Evolutionary conservation across 1,284 basidiomycete species (phyloP).

Genomic region (Fomitiporia mediterranea): DNA sequence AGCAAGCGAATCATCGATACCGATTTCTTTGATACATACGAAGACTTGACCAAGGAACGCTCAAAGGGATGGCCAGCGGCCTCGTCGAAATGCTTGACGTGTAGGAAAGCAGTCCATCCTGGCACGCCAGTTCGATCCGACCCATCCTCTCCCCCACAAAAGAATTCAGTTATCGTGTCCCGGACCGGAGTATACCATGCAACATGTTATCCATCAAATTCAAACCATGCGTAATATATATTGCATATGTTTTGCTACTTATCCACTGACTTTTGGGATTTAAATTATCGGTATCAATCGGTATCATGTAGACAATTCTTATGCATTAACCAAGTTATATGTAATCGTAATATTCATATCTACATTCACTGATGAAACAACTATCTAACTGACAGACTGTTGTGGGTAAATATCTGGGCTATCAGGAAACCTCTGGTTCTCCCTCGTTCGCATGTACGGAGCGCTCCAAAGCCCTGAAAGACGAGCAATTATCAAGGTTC

Average conservation of each 20-base stretch:
- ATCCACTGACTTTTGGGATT: neutral
- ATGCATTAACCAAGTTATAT: too few relatives aligned
- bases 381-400: too few relatives aligned
- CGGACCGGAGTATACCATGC: slow-evolving; percentile 17
- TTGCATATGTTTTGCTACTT: slow-evolving; percentile 4
- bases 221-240: slow-evolving; percentile 13
- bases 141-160: neutral
- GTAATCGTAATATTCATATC: too few relatives aligned
- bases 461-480: slow-evolving; percentile 53
- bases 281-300: too few relatives aligned
- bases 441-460: slow-evolving; percentile 49
- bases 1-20: slow-evolving; percentile 80
- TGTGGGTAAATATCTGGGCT: too few relatives aligned
- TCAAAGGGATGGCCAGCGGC: slow-evolving; percentile 48
- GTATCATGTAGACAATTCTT: too few relatives aligned
- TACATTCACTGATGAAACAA: too few relatives aligned
- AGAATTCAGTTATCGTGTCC: slow-evolving; percentile 11
- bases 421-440: slow-evolving; percentile 29
- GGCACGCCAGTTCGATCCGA: neutral
- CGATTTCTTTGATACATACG: slow-evolving; percentile 77
- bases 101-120: slow-evolving; percentile 7
- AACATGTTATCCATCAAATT: slow-evolving; percentile 8
- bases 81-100: slow-evolving; percentile 15
- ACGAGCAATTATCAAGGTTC: slow-evolving; percentile 47
- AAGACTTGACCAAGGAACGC: slow-evolving; percentile 46